Percentiles rank a stretch among this genome's conserved stretches.
Evolutionary conservation across 768 basidiomycete genomes (phyloP).

Genomic region (Favolaschia claudopus): DNA sequence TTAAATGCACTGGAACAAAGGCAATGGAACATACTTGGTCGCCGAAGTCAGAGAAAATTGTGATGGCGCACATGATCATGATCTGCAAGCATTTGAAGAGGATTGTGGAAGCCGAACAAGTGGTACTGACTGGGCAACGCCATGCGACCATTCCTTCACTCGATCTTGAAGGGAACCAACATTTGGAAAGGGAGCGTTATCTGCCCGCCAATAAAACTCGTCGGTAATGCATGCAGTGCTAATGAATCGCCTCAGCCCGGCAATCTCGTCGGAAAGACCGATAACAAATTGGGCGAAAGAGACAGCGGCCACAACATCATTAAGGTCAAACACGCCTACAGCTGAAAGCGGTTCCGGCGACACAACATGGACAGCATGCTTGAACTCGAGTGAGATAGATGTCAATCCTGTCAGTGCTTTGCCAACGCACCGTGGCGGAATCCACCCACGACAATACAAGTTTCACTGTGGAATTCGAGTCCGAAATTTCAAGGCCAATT

Average conservation of each 20-base stretch:
- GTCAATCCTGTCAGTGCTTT: background rate
- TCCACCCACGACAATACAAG: background rate
- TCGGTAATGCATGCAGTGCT: constrained; percentile 1
- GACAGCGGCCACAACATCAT: background rate
- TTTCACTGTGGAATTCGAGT: background rate
- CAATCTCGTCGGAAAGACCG: background rate
- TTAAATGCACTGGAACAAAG: no score
- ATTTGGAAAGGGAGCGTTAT: background rate
- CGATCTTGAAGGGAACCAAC: background rate
- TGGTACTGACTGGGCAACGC: background rate
- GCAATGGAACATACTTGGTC: no score
- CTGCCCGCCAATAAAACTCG: constrained; percentile 13
- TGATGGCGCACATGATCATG: no score
- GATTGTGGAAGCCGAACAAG: background rate
- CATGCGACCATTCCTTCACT: constrained; percentile 3
- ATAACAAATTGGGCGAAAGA: constrained; percentile 6
- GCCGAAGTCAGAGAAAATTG: no score
- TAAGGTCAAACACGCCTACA: constrained; percentile 1
- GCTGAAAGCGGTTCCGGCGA: background rate
- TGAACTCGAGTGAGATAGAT: background rate
- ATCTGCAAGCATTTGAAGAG: no score
- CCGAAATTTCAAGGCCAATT: background rate
- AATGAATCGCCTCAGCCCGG: background rate
- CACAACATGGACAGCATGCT: constrained; percentile 1
- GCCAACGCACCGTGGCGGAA: background rate